These are phyloP conservation scores for Mallotus nudiflorus DNA, from an alignment of 345 rosid genomes.

Conservation along the genomic window DNA sequence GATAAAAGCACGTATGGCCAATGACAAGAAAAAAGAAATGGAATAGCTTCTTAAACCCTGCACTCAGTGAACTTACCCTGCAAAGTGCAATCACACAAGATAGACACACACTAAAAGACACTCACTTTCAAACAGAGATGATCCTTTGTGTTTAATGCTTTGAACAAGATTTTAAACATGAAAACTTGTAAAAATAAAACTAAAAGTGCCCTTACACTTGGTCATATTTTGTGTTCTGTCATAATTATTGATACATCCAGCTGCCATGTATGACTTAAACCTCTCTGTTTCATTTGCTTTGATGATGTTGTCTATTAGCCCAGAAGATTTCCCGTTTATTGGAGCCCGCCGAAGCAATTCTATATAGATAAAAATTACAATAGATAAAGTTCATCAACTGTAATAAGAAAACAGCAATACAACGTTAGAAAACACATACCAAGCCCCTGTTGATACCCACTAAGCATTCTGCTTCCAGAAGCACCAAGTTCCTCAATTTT, in stretches of 20 bases:
- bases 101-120: not conserved
- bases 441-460: conserved; percentile 56
- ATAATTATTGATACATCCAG: conserved; percentile 49
- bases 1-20: not conserved
- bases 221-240: conserved; percentile 46
- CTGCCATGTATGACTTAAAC: conserved; percentile 55
- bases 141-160: not conserved
- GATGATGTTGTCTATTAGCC: conserved; percentile 47
- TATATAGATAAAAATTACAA: conserved; percentile 16
- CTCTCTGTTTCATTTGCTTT: conserved; percentile 62
- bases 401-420: not conserved
- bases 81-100: not conserved
- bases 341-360: conserved; percentile 67
- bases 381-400: not conserved
- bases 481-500: conserved; percentile 58
- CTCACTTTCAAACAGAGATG: not conserved
- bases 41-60: not conserved
- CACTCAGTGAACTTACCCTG: not conserved
- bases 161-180: no score
- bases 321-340: conserved; percentile 48
- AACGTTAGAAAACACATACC: conserved; percentile 31
- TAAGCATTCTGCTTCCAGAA: conserved; percentile 46
- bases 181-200: not conserved
- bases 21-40: not conserved
- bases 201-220: conserved; percentile 54